Base-by-base conservation (phyloP, 768 basidiomycete species). In the Hydnum rufescens region DNA sequence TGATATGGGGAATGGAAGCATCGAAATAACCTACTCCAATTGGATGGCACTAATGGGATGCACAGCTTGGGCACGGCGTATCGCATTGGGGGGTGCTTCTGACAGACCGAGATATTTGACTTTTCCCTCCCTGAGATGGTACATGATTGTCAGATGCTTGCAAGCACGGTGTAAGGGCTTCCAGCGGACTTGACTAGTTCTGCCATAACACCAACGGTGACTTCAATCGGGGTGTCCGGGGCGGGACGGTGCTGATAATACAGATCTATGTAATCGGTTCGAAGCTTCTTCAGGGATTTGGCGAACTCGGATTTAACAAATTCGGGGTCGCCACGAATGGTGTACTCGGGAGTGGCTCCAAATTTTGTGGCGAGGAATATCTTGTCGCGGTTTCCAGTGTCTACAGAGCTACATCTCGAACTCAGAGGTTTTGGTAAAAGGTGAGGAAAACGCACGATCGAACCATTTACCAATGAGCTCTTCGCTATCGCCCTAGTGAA, bases 281-380 rank as follows among this genome's bases (percentile, higher is more conserved):
- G 46, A 5, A 60, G 52, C 8, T 55, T 42, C 34, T 52, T 50
- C 29, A 60, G 51, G 23, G 58, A 58, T 42, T 49, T 46, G 30
- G 32, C 58, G 36, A 47, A 48, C 4, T 51, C 52, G 47, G 51
- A 25, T 28, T 54, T 51, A 51, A 52, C 49, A 29, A 53, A 59
- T 26, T 52, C 58, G n/a, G 58, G 58, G 16, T 50, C 31, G 42
- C 56, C 58, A 55, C 18, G 31, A 18, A 55, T 25, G 5, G 4
- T 5, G 6, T 6, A n/a, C 18, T 53, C 25, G 6, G 19, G 28
- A 31, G 19, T 13, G 18, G 4, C 29, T 25, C 22, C 19, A 44
- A 73, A 74, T 60, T 81, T 80, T 19, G 77, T 78, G 2, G 77
- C 76, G 19, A 81, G 67, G 64, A 79, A 80, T 19, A 76, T 74